These are phyloP conservation scores for Cornus suecica DNA, from an alignment of 148 eudicot genomes.

Conservation along the genomic window DNA sequence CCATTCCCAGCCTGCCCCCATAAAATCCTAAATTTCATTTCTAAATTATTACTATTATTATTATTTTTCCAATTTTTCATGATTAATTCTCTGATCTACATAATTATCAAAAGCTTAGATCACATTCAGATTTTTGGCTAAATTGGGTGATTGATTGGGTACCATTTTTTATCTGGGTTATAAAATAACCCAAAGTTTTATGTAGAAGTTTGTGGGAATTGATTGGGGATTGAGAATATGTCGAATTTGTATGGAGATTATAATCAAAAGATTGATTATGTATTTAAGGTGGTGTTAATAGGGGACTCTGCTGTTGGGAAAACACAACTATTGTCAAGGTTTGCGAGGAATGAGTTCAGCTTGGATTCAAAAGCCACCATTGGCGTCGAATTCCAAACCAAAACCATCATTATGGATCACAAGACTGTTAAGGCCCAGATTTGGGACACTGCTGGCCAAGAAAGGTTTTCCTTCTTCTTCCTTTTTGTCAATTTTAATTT, in stretches of 20 bases:
- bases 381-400: conserved; percentile 66
- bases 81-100: background rate
- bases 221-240: conserved; percentile 24
- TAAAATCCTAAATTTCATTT: background rate
- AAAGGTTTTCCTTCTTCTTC: conserved; percentile 32
- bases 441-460: conserved; percentile 73
- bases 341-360: conserved; percentile 56
- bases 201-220: background rate
- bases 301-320: conserved; percentile 67
- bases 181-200: background rate
- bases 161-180: background rate
- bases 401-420: conserved; percentile 46
- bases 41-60: background rate
- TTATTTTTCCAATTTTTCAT: too few species aligned
- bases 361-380: conserved; percentile 62
- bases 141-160: background rate
- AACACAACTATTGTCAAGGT: conserved; percentile 57
- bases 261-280: conserved; percentile 57
- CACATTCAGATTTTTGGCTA: background rate
- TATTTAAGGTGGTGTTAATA: conserved; percentile 57
- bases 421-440: conserved; percentile 61
- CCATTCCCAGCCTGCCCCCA: background rate
- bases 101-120: background rate
- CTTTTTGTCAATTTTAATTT: background rate
- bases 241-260: conserved; percentile 48